Evolutionary conservation across 768 basidiomycete genomes (phyloP), one percentile per base, ranked within the genome.

Genomic region (Lactarius pseudohatsudake): DNA sequence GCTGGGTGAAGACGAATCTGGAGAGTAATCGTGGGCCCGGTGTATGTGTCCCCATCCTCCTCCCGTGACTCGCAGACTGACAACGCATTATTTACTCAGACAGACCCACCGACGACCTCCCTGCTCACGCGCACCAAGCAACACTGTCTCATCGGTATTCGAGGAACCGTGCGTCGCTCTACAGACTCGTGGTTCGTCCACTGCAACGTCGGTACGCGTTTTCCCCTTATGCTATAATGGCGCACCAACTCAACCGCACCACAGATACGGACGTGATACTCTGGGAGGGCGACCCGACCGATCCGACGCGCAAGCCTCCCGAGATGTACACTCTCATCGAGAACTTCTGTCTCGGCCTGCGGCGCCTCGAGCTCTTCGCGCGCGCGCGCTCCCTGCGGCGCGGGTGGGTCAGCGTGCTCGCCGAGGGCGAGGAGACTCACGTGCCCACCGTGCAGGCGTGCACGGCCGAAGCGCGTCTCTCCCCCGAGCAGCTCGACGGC

Each of bases 181-280:
- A 96, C 91, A 1, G 97, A 99, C 75, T 90, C 88, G 66, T 92
- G 93, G 89, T 96, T 98, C 77, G 96, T 97, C 0, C 96, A 99
- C 76, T 98, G 96, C 74, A 99, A 99, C 77, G 91, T 99, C 70
- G 94, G 92, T 92, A 75, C 59, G 92, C 61, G 11, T n/a, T 8
- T 55, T 56, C 43, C 28, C 59, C 66, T 60, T 56, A 7, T 53
- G 11, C 13, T 13, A 26, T 15, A 50, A 13, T 1, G 34, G 11
- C 50, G 7, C 50, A 13, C 26, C 50, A 53, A 38, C 36, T 22
- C 13, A 22, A 22, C 4, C 10, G 0, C 38, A 58, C 34, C 40
- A 50, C 67, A 94, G 95, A 96, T 74, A 96, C 95, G n/a, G 95
- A 97, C 75, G 92, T 96, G 11, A 88, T 96, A 64, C 88, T 98